A percentile compares a stretch with the other conserved stretches of the same genome.
Conservation (phyloP, 495 filamentous ascomycete species). For the Margaritispora aquatica region DNA sequence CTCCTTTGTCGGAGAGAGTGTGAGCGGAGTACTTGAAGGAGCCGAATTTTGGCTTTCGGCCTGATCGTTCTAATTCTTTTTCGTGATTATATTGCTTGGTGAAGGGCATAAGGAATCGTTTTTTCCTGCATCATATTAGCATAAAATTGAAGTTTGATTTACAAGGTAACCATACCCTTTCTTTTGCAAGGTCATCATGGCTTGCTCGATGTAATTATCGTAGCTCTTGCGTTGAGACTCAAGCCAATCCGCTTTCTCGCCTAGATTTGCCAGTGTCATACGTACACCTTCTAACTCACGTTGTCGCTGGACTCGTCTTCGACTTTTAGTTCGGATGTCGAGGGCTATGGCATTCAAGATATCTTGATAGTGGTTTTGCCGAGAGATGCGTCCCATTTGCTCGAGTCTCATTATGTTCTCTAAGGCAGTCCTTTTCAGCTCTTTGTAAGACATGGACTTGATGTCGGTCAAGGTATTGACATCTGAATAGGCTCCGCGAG, state of each 20-base stretch:
- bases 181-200: constrained; percentile 97
- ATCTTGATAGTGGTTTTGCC: constrained; percentile 94
- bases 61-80: constrained; percentile 82
- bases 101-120: constrained; percentile 91
- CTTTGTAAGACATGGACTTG: constrained; percentile 80
- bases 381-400: constrained; percentile 73
- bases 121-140: constrained; percentile 50
- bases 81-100: constrained; percentile 99
- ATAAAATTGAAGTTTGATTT: neutral
- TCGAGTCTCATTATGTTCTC: constrained; percentile 93
- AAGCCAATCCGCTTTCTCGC: constrained; percentile 86
- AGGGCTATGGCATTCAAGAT: constrained; percentile 92
- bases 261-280: constrained; percentile 74
- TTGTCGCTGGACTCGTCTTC: constrained; percentile 81
- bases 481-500: constrained; percentile 84
- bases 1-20: constrained; percentile 85
- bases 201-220: constrained; percentile 98
- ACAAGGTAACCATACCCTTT: constrained; percentile 55
- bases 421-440: constrained; percentile 85
- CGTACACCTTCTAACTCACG: constrained; percentile 86
- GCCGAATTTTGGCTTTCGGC: constrained; percentile 92
- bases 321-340: constrained; percentile 95
- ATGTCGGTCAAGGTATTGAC: constrained; percentile 81
- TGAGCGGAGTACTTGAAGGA: constrained; percentile 94
- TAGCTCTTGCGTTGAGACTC: constrained; percentile 95